Percentiles rank a stretch among this genome's conserved stretches.
These are phyloP conservation scores for Blastobotrys terrestris DNA, from an alignment of 805 yeast species.

Conservation along the genomic window DNA sequence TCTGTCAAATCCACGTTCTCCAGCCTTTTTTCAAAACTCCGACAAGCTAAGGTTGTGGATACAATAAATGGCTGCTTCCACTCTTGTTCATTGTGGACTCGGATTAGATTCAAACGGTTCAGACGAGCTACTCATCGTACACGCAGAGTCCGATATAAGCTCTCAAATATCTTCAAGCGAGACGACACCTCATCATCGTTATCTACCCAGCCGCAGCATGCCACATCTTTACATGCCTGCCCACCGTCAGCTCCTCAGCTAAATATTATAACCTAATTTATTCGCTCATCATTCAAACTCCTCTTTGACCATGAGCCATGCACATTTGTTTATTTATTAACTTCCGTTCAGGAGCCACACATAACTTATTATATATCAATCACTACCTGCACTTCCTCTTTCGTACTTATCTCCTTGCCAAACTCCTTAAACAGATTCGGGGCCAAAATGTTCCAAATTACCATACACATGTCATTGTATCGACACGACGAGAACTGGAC, in stretches of 20 bases:
- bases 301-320: too few species aligned
- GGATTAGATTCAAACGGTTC: neutral
- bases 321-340: too few species aligned
- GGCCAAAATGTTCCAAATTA: neutral
- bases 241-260: neutral
- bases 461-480: neutral
- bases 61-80: neutral
- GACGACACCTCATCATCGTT: neutral
- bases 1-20: neutral
- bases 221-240: neutral
- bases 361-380: neutral
- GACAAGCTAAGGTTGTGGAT: neutral
- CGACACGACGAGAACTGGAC: constrained; percentile 27
- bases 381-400: neutral
- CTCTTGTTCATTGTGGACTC: neutral
- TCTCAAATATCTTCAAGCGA: neutral
- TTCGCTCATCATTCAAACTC: too few species aligned
- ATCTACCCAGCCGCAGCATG: too few species aligned
- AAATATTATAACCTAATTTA: neutral
- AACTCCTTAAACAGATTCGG: neutral
- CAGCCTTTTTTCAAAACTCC: neutral
- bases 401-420: neutral
- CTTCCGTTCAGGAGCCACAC: neutral
- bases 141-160: neutral
- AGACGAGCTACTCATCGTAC: neutral